Base-by-base conservation (phyloP, 768 basidiomycete species). In the Calvatia gigantea region DNA sequence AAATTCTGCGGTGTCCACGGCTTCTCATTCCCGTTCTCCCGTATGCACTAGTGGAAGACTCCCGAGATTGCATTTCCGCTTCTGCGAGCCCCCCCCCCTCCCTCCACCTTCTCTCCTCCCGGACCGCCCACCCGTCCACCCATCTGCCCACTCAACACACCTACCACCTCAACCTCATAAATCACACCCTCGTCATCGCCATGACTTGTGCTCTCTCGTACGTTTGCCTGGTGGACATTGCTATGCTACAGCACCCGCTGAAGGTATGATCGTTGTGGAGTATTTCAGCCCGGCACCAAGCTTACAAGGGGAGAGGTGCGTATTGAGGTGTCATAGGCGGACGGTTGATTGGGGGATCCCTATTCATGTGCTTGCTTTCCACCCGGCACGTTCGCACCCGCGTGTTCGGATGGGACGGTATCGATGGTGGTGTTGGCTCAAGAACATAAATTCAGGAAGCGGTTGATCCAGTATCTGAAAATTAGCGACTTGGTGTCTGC, bases 331-430 rank as follows among this genome's bases (percentile, higher is more conserved):
- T 60, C 96, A 99, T 65, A 81, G 96, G 39, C 89, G 92, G 66
- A 85, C 90, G 3, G 85, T 58, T 87, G 91, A 32, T 92, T 91
- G 32, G 88, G 89, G 12, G 97, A 99, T 69, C 91, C 94, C 96
- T 0, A 95, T 98, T 58, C 97, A 98, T 64, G 83, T 93, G 0
- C 81, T 99, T 27, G 92, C 94, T 0, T 98, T 98, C 76, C 94
- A 98, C 64, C 94, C 96, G 0, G 93, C 69, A 98, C 96, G 0
- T 97, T 99, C 63, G 93, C 93, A 0, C n/a, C 95, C 95, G 95
- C 88, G 2, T 97, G 97, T 33, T 96, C 94, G 0, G 97, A 99
- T 68, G 87, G 87, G 0, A 89, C 89, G 1, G 91, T 98, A 39
- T 94, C 93, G 0, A 86, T 98, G 56, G 98, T 97, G 97, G n/a